Evolutionary conservation across 306 rosid genomes (phyloP).

Genomic region (Carpinus viminea): DNA sequence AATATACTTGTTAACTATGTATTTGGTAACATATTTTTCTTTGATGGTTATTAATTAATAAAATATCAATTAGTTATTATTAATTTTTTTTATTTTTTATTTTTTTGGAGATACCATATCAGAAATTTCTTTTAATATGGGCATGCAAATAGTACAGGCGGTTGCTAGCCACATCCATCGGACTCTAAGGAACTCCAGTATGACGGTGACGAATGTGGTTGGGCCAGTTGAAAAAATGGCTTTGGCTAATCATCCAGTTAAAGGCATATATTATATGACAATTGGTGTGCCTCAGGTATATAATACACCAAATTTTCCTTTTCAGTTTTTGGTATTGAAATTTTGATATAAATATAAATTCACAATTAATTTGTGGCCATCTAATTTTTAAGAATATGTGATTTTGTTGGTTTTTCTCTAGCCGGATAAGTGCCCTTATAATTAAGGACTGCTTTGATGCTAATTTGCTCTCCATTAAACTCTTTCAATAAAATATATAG

Average conservation of each 20-base stretch:
- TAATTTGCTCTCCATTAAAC: too few relatives aligned
- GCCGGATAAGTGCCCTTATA: too few relatives aligned
- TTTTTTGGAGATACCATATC: background rate
- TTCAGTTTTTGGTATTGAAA: too few relatives aligned
- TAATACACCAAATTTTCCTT: background rate
- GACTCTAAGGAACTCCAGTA: slow-evolving; percentile 46
- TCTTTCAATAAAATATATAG: too few relatives aligned
- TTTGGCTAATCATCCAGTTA: slow-evolving; percentile 40
- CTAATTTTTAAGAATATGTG: too few relatives aligned
- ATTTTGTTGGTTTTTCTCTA: too few relatives aligned
- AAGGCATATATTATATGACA: slow-evolving; percentile 47
- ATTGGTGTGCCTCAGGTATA: slow-evolving; percentile 54
- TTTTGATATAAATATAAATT: too few relatives aligned
- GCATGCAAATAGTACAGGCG: slow-evolving; percentile 27
- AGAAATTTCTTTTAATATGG: background rate
- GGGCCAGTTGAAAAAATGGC: slow-evolving; percentile 63
- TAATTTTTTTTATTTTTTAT: background rate
- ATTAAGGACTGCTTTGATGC: too few relatives aligned
- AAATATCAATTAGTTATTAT: too few relatives aligned
- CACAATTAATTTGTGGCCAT: too few relatives aligned
- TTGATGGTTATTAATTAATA: too few relatives aligned
- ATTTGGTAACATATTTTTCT: background rate
- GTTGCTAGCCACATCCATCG: slow-evolving; percentile 40
- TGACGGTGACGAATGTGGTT: slow-evolving; percentile 44
- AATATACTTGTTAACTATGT: background rate